phyloP scores from a whole-genome alignment of 2,329 filamentous ascomycete genomes.

The Exophiala viscosa region DNA sequence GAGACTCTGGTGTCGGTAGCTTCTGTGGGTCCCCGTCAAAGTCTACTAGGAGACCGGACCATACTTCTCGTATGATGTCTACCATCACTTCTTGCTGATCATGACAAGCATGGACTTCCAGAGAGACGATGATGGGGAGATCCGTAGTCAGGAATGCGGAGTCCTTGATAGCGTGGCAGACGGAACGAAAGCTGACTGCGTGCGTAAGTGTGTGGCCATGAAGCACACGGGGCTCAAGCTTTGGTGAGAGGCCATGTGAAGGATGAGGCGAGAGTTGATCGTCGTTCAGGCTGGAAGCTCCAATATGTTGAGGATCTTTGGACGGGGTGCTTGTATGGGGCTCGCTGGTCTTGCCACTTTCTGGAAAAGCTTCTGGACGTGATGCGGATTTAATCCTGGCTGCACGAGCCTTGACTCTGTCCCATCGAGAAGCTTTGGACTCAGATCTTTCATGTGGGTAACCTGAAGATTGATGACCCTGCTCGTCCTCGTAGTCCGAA shows the following conservation, averaged over 20 bases:
- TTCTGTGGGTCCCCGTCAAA: conserved; percentile 36
- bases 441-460: conserved; percentile 8
- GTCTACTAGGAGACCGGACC: conserved; percentile 71
- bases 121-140: conserved; percentile 82
- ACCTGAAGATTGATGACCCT: conserved; percentile 5
- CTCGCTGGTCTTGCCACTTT: neutral
- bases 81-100: conserved; percentile 92
- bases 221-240: conserved; percentile 71
- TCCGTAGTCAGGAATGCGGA: conserved; percentile 72
- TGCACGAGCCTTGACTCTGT: conserved; percentile 24
- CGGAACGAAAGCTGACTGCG: conserved; percentile 80
- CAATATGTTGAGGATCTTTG: neutral
- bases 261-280: conserved; percentile 15
- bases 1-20: conserved; percentile 63
- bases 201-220: conserved; percentile 85
- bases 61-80: conserved; percentile 86
- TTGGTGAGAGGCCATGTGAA: conserved; percentile 22
- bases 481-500: conserved; percentile 25
- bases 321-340: neutral
- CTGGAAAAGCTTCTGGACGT: conserved; percentile 13
- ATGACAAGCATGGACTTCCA: conserved; percentile 80
- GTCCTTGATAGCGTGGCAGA: conserved; percentile 75
- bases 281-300: conserved; percentile 3
- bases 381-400: conserved; percentile 22
- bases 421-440: conserved; percentile 23